phyloP scores from a whole-genome alignment of 164 flowering plant genomes.

The Annona cherimola region DNA sequence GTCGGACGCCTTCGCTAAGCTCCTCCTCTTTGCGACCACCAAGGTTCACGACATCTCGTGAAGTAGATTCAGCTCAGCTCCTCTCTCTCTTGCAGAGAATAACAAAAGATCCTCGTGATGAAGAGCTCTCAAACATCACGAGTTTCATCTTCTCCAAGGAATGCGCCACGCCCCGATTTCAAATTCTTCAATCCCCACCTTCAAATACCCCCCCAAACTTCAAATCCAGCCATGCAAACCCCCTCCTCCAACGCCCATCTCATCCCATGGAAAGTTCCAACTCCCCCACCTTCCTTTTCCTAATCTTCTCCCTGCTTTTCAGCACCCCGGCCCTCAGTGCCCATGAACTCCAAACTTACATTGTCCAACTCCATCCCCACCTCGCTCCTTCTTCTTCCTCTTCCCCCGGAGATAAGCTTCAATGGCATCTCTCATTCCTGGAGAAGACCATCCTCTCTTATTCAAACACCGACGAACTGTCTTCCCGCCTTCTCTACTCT shows the following conservation, averaged over 20 bases:
- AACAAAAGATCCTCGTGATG: constrained; percentile 73
- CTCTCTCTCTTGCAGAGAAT: constrained; percentile 24
- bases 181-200: constrained; percentile 31
- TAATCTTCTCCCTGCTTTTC: constrained; percentile 17
- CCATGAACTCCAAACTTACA: constrained; percentile 51
- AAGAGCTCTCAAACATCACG: constrained; percentile 63
- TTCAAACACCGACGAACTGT: constrained; percentile 25
- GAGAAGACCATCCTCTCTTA: constrained; percentile 21
- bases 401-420: constrained; percentile 28
- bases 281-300: constrained; percentile 13
- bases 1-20: neutral
- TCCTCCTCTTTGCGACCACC: too few relatives aligned
- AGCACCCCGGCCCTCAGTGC: constrained; percentile 15
- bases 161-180: constrained; percentile 16
- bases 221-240: neutral
- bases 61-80: constrained; percentile 26
- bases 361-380: constrained; percentile 72
- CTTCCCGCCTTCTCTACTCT: constrained; percentile 69
- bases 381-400: constrained; percentile 21
- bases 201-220: constrained; percentile 48
- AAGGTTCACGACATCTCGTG: constrained; percentile 43
- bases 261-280: constrained; percentile 29
- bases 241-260: constrained; percentile 15
- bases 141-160: constrained; percentile 39
- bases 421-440: constrained; percentile 75